Conservation (phyloP, 257 asterid species). For the Rhazya stricta region DNA sequence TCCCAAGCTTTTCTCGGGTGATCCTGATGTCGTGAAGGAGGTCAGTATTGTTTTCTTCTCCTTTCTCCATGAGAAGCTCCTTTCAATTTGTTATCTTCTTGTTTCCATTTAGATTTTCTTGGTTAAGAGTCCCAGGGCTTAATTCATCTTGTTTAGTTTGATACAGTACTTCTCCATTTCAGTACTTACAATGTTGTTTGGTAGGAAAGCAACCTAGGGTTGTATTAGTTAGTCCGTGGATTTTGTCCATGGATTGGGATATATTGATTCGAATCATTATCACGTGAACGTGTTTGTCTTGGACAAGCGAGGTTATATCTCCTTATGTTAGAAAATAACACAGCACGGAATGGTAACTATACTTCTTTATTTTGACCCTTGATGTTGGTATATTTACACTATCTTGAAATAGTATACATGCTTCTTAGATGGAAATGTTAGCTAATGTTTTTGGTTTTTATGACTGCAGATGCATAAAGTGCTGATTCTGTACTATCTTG, state of each 20-base stretch:
- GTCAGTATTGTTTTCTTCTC: constrained; percentile 37
- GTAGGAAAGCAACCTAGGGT: not conserved
- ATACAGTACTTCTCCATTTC: not conserved
- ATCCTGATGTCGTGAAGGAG: constrained; percentile 66
- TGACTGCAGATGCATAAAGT: constrained; percentile 85
- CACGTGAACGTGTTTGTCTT: not conserved
- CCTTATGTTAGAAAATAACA: not conserved
- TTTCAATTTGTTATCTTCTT: not conserved
- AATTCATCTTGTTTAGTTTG: not conserved
- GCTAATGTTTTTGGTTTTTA: not conserved
- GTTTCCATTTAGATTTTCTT: not conserved
- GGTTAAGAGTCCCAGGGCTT: not conserved
- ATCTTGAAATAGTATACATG: too few species aligned
- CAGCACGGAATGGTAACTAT: not conserved
- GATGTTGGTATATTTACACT: not conserved
- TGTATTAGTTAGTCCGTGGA: not conserved
- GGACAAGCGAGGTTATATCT: not conserved
- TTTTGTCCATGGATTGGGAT: not conserved
- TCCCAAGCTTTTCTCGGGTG: constrained; percentile 77
- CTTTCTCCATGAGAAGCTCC: not conserved
- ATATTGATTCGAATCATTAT: not conserved
- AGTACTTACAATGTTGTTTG: not conserved
- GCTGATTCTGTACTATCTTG: constrained; percentile 73
- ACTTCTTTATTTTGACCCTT: not conserved
- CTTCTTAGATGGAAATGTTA: not conserved